phyloP scores from a whole-genome alignment of 371 early-diverging fungal species.

The Thermomucor indicae-seudaticae region DNA sequence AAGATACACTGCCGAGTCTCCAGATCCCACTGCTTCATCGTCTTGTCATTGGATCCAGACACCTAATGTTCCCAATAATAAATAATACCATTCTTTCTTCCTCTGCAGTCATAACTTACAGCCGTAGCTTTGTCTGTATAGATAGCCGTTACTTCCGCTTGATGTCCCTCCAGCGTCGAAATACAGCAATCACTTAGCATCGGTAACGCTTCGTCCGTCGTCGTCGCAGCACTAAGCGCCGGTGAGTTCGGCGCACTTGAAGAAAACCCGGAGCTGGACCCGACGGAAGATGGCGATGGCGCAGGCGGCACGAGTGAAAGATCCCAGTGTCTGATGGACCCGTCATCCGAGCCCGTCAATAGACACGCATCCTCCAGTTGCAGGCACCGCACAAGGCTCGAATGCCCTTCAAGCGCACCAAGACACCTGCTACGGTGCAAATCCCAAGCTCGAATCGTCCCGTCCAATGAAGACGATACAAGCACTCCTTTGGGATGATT shows the following conservation, averaged over 20 bases:
- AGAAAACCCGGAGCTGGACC: conserved; percentile 11
- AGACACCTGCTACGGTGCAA: conserved; percentile 52
- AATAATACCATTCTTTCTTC: not conserved
- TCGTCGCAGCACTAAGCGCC: conserved; percentile 17
- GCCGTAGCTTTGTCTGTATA: conserved; percentile 38
- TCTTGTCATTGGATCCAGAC: conserved; percentile 86
- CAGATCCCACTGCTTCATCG: conserved; percentile 89
- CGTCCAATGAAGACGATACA: conserved; percentile 77
- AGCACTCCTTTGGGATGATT: conserved; percentile 61
- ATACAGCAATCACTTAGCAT: conserved; percentile 32
- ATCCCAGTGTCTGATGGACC: conserved; percentile 83
- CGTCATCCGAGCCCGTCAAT: conserved; percentile 79
- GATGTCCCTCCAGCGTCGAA: conserved; percentile 50
- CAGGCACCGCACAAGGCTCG: conserved; percentile 61
- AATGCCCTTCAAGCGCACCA: conserved; percentile 58
- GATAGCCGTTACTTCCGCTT: conserved; percentile 48
- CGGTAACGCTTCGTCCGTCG: conserved; percentile 14
- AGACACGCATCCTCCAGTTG: conserved; percentile 63
- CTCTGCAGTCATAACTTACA: conserved; percentile 20
- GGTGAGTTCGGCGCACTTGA: conserved; percentile 32
- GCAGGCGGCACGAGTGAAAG: conserved; percentile 48
- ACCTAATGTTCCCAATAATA: conserved; percentile 26
- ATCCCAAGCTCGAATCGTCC: conserved; percentile 76
- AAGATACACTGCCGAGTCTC: conserved; percentile 66
- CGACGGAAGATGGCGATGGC: conserved; percentile 19